A percentile compares a stretch with the other conserved stretches of the same genome.
Evolutionary conservation across 257 asterid genomes (phyloP).

Genomic region (Leonotis leonurus): DNA sequence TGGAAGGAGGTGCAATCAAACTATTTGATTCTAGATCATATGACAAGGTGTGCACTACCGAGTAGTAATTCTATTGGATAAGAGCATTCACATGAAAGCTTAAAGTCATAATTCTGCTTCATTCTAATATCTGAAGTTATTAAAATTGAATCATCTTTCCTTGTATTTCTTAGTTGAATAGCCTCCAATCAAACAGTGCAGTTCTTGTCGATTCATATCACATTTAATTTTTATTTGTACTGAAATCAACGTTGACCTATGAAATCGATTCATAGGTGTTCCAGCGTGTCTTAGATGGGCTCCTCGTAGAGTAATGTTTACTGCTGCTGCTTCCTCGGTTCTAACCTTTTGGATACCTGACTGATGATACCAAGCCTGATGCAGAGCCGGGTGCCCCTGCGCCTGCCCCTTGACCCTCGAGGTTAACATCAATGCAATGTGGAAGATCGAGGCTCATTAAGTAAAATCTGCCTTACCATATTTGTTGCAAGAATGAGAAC

Average conservation of each 20-base stretch:
- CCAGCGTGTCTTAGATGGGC: constrained; percentile 87
- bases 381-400: constrained; percentile 15
- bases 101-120: not conserved
- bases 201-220: no score
- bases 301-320: constrained; percentile 82
- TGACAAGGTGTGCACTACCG: constrained; percentile 60
- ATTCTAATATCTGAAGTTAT: not conserved
- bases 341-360: constrained; percentile 88
- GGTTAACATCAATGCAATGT: not conserved
- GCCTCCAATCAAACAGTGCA: no score
- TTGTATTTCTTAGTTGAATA: not conserved
- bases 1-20: constrained; percentile 97
- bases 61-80: not conserved
- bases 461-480: not conserved
- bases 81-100: not conserved
- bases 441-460: not conserved
- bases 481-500: not conserved
- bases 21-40: constrained; percentile 86
- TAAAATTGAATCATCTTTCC: not conserved
- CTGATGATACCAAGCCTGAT: constrained; percentile 30
- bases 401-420: not conserved
- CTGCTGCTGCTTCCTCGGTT: constrained; percentile 70
- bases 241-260: no score
- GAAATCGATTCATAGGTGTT: constrained; percentile 74
- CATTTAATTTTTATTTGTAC: not conserved